Percentiles rank a stretch among this genome's conserved stretches.
Conservation (phyloP, 1,284 basidiomycete species). For the Vanrija sp. region DNA sequence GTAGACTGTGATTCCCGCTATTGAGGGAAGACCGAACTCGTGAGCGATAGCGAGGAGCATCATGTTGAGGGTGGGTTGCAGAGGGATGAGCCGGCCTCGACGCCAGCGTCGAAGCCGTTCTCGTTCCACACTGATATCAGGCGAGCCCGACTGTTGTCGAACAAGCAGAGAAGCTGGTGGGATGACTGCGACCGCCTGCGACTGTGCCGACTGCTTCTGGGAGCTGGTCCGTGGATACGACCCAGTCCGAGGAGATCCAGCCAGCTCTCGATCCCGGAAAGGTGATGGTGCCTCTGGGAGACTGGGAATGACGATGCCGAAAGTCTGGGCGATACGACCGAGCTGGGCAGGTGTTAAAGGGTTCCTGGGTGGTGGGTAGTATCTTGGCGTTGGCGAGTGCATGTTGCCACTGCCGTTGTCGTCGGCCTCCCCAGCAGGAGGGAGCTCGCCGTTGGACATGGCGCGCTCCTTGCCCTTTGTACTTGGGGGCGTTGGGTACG, state of each 20-base stretch:
- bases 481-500: background rate
- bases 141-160: too few relatives aligned
- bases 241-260: background rate
- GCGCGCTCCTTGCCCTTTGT: constrained; percentile 16
- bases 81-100: constrained; percentile 39
- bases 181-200: constrained; percentile 37
- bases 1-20: constrained; percentile 40
- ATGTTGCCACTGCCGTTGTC: background rate
- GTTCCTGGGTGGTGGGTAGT: constrained; percentile 34
- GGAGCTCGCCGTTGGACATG: background rate
- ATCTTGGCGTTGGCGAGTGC: constrained; percentile 1
- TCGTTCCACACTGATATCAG: constrained; percentile 12
- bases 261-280: background rate
- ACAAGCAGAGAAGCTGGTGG: constrained; percentile 33
- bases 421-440: background rate
- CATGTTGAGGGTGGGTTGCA: constrained; percentile 40
- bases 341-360: constrained; percentile 40
- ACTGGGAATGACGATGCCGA: constrained; percentile 42
- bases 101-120: constrained; percentile 31
- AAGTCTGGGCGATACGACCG: constrained; percentile 42
- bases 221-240: constrained; percentile 1
- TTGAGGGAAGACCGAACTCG: constrained; percentile 46
- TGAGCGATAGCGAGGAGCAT: constrained; percentile 46
- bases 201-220: constrained; percentile 9
- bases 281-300: constrained; percentile 9